Conservation (phyloP, 2,329 filamentous ascomycete species). For the Biscogniauxia sp. region DNA sequence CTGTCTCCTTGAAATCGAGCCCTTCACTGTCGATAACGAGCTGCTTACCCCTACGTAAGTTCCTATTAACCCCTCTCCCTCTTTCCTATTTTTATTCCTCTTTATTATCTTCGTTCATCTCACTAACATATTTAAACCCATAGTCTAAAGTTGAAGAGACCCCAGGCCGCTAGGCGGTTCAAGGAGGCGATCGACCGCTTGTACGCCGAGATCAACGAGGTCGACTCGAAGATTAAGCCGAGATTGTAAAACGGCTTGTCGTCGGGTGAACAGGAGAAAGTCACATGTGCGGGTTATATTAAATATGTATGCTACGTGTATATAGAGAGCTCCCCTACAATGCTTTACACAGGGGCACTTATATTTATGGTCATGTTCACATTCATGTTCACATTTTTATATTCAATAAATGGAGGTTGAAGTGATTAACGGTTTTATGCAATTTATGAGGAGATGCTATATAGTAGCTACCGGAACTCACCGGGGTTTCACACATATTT, state of each 20-base stretch:
- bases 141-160: conserved; percentile 60
- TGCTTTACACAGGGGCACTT: neutral
- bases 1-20: conserved; percentile 74
- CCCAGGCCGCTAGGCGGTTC: conserved; percentile 53
- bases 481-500: too few species aligned
- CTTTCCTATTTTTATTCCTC: neutral
- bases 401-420: neutral
- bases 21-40: conserved; percentile 91
- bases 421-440: too few species aligned
- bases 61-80: conserved; percentile 1
- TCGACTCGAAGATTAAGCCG: conserved; percentile 37
- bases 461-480: too few species aligned
- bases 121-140: conserved; percentile 16
- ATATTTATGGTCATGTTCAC: neutral
- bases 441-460: too few species aligned
- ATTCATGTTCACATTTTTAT: neutral
- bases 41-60: conserved; percentile 82
- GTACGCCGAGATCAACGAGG: conserved; percentile 53
- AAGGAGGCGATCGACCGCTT: conserved; percentile 52
- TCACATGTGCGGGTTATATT: neutral
- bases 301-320: conserved; percentile 1
- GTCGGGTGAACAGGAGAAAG: neutral
- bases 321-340: neutral
- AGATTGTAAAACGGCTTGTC: conserved; percentile 39
- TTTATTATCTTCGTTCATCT: neutral